These are phyloP conservation scores for Pythium phragmitis DNA, from an alignment of 352 stramenopile genomes.

Conservation along the genomic window DNA sequence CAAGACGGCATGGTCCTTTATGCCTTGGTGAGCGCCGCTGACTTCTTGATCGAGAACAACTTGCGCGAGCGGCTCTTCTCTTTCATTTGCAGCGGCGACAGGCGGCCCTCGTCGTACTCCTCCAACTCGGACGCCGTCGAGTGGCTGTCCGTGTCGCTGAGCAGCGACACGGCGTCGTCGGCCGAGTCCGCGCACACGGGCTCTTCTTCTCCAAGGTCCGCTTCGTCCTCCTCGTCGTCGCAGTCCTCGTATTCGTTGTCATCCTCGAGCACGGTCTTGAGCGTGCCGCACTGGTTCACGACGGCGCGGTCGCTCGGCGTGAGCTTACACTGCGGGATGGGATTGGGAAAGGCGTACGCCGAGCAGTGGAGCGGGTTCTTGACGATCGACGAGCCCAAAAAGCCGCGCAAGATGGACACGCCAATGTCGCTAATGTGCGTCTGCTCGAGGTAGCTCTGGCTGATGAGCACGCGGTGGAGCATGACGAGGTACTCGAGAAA, in stretches of 20 bases:
- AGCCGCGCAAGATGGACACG: constrained; percentile 36
- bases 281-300: constrained; percentile 34
- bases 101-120: constrained; percentile 21
- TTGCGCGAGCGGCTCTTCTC: constrained; percentile 13
- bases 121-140: constrained; percentile 27
- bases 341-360: constrained; percentile 27
- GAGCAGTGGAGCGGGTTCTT: constrained; percentile 25
- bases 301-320: constrained; percentile 22
- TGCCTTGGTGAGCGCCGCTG: constrained; percentile 7
- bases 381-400: constrained; percentile 32
- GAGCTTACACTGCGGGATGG: constrained; percentile 34
- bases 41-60: constrained; percentile 23
- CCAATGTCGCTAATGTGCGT: constrained; percentile 31
- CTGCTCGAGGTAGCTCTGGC: constrained; percentile 31
- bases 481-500: constrained; percentile 37
- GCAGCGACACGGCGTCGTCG: constrained; percentile 21
- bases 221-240: constrained; percentile 16
- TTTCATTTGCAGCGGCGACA: constrained; percentile 5
- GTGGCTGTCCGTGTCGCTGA: constrained; percentile 31
- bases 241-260: constrained; percentile 30
- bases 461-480: constrained; percentile 34
- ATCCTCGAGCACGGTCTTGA: constrained; percentile 39
- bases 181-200: constrained; percentile 13
- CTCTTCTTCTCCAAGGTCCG: constrained; percentile 14
- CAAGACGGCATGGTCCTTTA: background rate